Base-by-base conservation (phyloP, 129 eudicot genomes). In the Flaveria linearis region DNA sequence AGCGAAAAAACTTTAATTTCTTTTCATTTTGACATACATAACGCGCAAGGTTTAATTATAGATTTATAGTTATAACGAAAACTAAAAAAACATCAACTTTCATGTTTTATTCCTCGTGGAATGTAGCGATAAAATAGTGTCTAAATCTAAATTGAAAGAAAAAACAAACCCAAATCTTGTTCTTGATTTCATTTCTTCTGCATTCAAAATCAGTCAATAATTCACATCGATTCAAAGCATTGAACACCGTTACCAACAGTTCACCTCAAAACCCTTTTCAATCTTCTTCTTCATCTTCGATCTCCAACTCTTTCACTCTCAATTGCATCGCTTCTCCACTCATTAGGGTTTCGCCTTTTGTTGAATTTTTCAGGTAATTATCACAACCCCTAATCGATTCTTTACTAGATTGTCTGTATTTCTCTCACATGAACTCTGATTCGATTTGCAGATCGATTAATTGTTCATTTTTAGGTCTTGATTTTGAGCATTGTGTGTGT, bases 171-270 rank as follows among this genome's bases (percentile, higher is more conserved):
- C 74, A 77, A 77, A 77, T 68, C 76, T 55, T 68, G 75, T 77
- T 77, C 75, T 4, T 14, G 43, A 41, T 43, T 69, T 43, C 61
- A 46, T 68, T 76, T 77, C 81, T 56, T 58, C 17, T 43, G 49
- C 76, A 69, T 78, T 78, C 82, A 70, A 78, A 78, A 78, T 70
- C 82, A 78, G 82, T 78, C 76, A 78, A 78, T 69, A n/a, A 57
- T 70, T 60, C 82, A 58, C 76, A 60, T 58, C 71, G 26, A 11
- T 52, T 55, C 56, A 22, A 42, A 56, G 9, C 71, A 20, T 47
- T 65, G 52, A 64, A 64, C 43, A 28, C 71, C 71, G 46, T 49
- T 39, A 78, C 28, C 51, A 30, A 53, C 43, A 51, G 18, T 49
- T 36, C 20, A 45, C 75, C 74, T 68, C 50, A 68, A 77, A 77